Evolutionary conservation across 805 yeast genomes (phyloP).

Genomic region (Pichia sporocuriosa): DNA sequence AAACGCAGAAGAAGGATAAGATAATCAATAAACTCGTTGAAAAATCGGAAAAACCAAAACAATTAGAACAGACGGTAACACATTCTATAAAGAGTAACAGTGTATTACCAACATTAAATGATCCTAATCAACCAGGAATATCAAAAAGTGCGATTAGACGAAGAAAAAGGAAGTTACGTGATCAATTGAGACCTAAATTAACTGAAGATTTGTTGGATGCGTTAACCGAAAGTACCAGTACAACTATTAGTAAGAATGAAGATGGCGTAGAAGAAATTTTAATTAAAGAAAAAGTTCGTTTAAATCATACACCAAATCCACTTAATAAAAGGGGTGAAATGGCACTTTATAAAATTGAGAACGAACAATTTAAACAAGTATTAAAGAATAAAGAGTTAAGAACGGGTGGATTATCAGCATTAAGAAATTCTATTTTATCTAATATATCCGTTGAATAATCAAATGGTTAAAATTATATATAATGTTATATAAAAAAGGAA

Average conservation of each 20-base stretch:
- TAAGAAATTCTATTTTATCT: constrained; percentile 49
- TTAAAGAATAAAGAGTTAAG: constrained; percentile 49
- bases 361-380: constrained; percentile 50
- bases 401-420: constrained; percentile 55
- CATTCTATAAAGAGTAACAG: constrained; percentile 5
- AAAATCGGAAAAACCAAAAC: constrained; percentile 8
- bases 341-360: constrained; percentile 38
- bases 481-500: not conserved
- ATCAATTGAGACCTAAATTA: constrained; percentile 62
- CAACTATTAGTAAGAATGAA: constrained; percentile 12
- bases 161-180: constrained; percentile 55
- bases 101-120: constrained; percentile 13
- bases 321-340: constrained; percentile 38
- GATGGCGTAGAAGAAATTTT: constrained; percentile 13
- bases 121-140: constrained; percentile 36
- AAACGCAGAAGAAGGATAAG: constrained; percentile 12
- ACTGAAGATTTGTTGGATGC: constrained; percentile 50
- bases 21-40: constrained; percentile 17
- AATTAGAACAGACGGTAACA: not conserved
- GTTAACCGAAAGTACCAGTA: constrained; percentile 34
- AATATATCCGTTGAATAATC: constrained; percentile 17
- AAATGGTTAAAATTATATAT: not conserved
- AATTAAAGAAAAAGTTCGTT: constrained; percentile 29
- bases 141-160: constrained; percentile 62
- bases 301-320: constrained; percentile 32